These are phyloP conservation scores for Pelargonium australe DNA, from an alignment of 441 rosid genomes.

Conservation along the genomic window DNA sequence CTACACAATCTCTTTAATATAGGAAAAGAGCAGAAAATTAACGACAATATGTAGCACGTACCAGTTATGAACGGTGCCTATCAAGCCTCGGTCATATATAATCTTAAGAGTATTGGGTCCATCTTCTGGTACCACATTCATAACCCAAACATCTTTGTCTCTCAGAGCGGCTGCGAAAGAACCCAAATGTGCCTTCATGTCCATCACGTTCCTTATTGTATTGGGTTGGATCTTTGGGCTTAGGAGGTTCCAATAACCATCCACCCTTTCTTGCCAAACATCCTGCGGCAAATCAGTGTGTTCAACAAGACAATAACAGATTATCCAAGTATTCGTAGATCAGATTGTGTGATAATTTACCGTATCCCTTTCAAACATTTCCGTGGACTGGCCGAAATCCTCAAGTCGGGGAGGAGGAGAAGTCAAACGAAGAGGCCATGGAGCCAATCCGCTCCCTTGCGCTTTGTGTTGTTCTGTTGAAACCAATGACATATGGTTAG, in stretches of 20 bases:
- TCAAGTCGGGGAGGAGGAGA: slow-evolving; percentile 82
- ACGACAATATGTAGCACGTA: slow-evolving; percentile 23
- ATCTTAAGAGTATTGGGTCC: slow-evolving; percentile 85
- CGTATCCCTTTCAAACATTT: slow-evolving; percentile 75
- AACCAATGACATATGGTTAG: slow-evolving; percentile 10
- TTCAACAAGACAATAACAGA: not conserved
- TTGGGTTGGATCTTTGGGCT: slow-evolving; percentile 61
- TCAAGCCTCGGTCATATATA: slow-evolving; percentile 88
- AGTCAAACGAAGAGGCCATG: slow-evolving; percentile 93
- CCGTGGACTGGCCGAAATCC: slow-evolving; percentile 75
- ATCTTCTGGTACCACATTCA: slow-evolving; percentile 85
- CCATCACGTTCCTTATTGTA: slow-evolving; percentile 82
- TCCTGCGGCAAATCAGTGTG: slow-evolving; percentile 39
- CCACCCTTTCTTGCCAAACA: slow-evolving; percentile 66
- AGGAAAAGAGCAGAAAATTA: not conserved
- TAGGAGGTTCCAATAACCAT: slow-evolving; percentile 73
- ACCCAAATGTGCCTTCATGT: slow-evolving; percentile 92
- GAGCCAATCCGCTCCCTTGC: slow-evolving; percentile 86
- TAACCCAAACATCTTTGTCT: slow-evolving; percentile 88
- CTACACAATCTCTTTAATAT: not conserved
- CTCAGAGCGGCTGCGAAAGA: slow-evolving; percentile 91
- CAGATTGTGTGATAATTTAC: slow-evolving; percentile 29
- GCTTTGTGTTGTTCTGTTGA: slow-evolving; percentile 62
- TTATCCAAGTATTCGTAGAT: not conserved
- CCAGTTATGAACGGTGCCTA: slow-evolving; percentile 85